Base-by-base conservation (phyloP, 805 yeast genomes). In the Ogataea methanolica region DNA sequence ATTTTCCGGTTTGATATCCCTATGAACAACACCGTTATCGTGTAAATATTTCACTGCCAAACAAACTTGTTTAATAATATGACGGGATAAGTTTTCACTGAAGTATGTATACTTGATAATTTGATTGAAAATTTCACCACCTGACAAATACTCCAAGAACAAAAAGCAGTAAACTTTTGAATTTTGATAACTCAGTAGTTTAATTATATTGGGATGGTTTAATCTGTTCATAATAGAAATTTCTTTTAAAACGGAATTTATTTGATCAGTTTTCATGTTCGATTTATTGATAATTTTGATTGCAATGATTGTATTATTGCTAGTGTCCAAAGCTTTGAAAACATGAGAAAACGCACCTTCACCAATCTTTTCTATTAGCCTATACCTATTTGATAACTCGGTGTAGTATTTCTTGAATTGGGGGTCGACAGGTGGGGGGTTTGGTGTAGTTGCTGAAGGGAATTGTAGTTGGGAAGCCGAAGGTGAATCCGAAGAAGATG, bases 331-430 rank as follows among this genome's bases (percentile, higher is more conserved):
- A 0, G 95, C 96, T 60, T 78, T 82, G 69, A 82, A 88, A 5
- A 92, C 98, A 12, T 79, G 75, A 3, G 96, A 88, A 62, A 92
- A 91, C 0, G 97, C 97, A 8, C 98, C 98, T 60, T 85, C 91
- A 0, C 94, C 92, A 16, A 85, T 68, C 49, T 65, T 62, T 21
- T 59, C 63, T 9, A 54, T 40, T 12, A 68, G 33, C 6, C 49
- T 38, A 51, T 66, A 68, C 17, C 69, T 47, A 3, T 46, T 22
- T 5, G 63, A 55, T 15, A 67, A 46, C 34, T 67, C 71, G 0
- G 44, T 17, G 49, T 66, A 66, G 40, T 55, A 63, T 1, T 42
- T 52, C 6, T 54, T 40, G 15, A 51, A 53, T 33, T 55, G 52
- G 2, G 54, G 16, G 15, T 34, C 17, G 17, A 36, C 12, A 7